phyloP scores from a whole-genome alignment of 2,329 filamentous ascomycete species.

The Calonectria honghensis region DNA sequence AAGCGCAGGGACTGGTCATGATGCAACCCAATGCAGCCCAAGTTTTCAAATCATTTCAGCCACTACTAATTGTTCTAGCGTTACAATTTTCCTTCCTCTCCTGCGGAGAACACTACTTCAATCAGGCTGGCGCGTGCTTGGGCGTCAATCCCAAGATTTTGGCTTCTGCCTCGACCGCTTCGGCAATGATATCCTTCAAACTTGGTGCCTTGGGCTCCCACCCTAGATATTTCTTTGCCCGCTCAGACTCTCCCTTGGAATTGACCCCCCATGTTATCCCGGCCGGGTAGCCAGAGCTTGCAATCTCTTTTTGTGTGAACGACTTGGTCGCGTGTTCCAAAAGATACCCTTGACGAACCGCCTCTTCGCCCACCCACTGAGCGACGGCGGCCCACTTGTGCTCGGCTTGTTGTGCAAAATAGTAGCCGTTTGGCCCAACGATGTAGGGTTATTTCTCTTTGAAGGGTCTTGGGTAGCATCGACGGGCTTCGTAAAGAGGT shows the following conservation, averaged over 20 bases:
- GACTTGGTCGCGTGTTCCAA: slow-evolving; percentile 54
- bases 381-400: slow-evolving; percentile 79
- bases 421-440: slow-evolving; percentile 80
- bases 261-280: slow-evolving; percentile 62
- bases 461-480: slow-evolving; percentile 73
- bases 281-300: slow-evolving; percentile 51
- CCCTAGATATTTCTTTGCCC: slow-evolving; percentile 67
- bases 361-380: slow-evolving; percentile 73
- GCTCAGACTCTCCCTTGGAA: slow-evolving; percentile 65
- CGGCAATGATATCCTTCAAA: slow-evolving; percentile 63
- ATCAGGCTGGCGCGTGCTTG: slow-evolving; percentile 38
- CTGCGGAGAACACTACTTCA: not conserved
- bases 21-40: not conserved
- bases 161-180: slow-evolving; percentile 62
- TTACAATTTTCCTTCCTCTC: not conserved
- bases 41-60: not conserved
- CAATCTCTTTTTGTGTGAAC: slow-evolving; percentile 56
- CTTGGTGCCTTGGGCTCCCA: slow-evolving; percentile 63
- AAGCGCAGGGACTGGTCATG: not conserved
- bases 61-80: not conserved
- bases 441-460: slow-evolving; percentile 73
- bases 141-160: slow-evolving; percentile 60
- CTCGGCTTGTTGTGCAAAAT: slow-evolving; percentile 78
- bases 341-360: slow-evolving; percentile 57
- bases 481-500: slow-evolving; percentile 66